phyloP scores from a whole-genome alignment of 805 yeast species.

The Wickerhamiella lipophila region DNA sequence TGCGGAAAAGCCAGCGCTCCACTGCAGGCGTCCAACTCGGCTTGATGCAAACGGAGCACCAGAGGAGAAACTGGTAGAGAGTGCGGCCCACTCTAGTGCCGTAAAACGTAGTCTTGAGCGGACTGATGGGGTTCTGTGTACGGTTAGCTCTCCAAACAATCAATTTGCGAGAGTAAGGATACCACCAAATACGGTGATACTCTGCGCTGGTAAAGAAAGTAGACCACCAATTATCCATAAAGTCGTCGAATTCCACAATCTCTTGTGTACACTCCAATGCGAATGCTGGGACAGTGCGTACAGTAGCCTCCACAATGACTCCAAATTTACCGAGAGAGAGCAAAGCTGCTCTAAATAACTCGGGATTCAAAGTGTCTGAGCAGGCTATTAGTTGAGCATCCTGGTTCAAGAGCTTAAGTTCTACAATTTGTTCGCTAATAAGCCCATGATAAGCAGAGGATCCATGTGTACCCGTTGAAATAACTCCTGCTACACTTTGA shows the following conservation, averaged over 20 bases:
- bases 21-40: slow-evolving; percentile 74
- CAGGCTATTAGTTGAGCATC: slow-evolving; percentile 59
- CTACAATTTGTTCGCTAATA: slow-evolving; percentile 76
- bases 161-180: slow-evolving; percentile 78
- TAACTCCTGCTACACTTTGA: slow-evolving; percentile 89
- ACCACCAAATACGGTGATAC: slow-evolving; percentile 94
- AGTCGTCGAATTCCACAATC: slow-evolving; percentile 61
- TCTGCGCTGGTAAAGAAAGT: slow-evolving; percentile 79
- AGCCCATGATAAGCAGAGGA: slow-evolving; percentile 87
- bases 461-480: slow-evolving; percentile 95
- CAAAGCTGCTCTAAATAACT: slow-evolving; percentile 67
- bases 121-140: slow-evolving; percentile 30
- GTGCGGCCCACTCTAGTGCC: slow-evolving; percentile 68
- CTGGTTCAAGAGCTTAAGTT: slow-evolving; percentile 60
- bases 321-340: slow-evolving; percentile 88
- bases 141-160: slow-evolving; percentile 83
- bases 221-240: slow-evolving; percentile 56
- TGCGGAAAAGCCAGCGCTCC: slow-evolving; percentile 71
- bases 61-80: slow-evolving; percentile 66
- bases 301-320: slow-evolving; percentile 69
- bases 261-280: slow-evolving; percentile 72
- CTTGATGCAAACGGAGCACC: slow-evolving; percentile 59
- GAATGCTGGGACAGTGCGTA: slow-evolving; percentile 74
- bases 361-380: slow-evolving; percentile 48
- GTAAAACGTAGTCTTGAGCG: slow-evolving; percentile 56